Evolutionary conservation across 371 early-diverging fungal genomes (phyloP).

Genomic region (Cokeromyces recurvatus): DNA sequence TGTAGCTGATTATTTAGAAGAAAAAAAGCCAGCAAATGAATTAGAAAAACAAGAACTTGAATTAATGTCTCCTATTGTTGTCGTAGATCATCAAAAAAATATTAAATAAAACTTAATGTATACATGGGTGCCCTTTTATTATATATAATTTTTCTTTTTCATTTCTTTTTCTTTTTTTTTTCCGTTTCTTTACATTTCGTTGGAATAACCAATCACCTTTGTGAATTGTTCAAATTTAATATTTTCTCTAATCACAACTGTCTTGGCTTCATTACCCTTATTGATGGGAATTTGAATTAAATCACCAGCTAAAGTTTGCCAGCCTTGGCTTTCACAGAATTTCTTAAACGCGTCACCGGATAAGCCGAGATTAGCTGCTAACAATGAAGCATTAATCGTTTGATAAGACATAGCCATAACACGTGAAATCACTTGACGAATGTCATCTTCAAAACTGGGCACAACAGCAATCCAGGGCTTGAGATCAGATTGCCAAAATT

Average conservation of each 20-base stretch:
- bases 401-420: constrained; percentile 80
- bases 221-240: constrained; percentile 82
- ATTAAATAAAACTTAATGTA: constrained; percentile 3
- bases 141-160: no score
- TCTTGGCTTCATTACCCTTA: constrained; percentile 79
- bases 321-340: constrained; percentile 60
- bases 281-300: constrained; percentile 73
- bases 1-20: constrained; percentile 41
- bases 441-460: constrained; percentile 67
- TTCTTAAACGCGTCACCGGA: constrained; percentile 60
- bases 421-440: constrained; percentile 70
- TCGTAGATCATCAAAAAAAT: constrained; percentile 32
- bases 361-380: constrained; percentile 66
- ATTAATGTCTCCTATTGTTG: constrained; percentile 33
- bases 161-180: neutral
- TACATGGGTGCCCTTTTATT: no score
- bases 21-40: constrained; percentile 28
- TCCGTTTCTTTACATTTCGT: constrained; percentile 45
- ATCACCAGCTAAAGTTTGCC: constrained; percentile 55
- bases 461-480: constrained; percentile 60
- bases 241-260: constrained; percentile 79
- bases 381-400: constrained; percentile 54
- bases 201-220: constrained; percentile 65
- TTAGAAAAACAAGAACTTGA: constrained; percentile 30
- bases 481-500: constrained; percentile 74